Evolutionary conservation across 2,329 filamentous ascomycete genomes (phyloP), one percentile per base, ranked within the genome.

Genomic region (Drechslerella stenobrocha): DNA sequence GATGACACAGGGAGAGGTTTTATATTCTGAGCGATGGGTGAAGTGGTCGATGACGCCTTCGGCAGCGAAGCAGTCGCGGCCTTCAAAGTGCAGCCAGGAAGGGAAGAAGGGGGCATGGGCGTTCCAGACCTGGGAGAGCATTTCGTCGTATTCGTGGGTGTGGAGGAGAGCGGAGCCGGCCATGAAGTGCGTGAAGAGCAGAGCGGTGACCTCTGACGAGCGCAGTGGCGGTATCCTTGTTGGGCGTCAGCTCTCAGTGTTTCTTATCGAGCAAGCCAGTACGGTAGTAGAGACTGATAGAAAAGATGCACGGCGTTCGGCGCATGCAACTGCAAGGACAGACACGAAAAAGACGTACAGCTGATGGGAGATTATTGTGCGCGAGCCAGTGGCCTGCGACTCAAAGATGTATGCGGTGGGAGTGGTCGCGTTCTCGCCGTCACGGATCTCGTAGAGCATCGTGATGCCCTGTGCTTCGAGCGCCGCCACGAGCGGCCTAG

Each of bases 11-110:
- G 42, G 46, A 28, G 13, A 56, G 5, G 15, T 18, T 34, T 55
- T 60, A 11, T 52, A 52, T 3, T 52, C 46, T 15, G 24, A 44
- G 9, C 55, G 46, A 5, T 51, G 42, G 3, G 28, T 46, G 35
- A 60, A 59, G 18, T 45, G 46, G 24, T 52, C 48, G 8, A 72
- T 61, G 8, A 70, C 52, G 24, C 60, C 56, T n/a, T 58, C 52
- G 2, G 67, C 46, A 23, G 58, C 64, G 24, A 61, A 59, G 30
- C 71, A 72, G 22, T 72, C 70, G 18, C 70, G 57, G 13, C 70
- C 71, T 53, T 72, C 71, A 26, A 64, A 53, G n/a, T 72, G 71
- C 40, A 71, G 55, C 71, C 71, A 72, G 13, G 55, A 67, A 22
- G 63, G 63, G 18, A 47, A 67, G 51, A 67, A 67, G 23, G 35